Evolutionary conservation across 768 basidiomycete species (phyloP).

Genomic region (Suillus cothurnatus): DNA sequence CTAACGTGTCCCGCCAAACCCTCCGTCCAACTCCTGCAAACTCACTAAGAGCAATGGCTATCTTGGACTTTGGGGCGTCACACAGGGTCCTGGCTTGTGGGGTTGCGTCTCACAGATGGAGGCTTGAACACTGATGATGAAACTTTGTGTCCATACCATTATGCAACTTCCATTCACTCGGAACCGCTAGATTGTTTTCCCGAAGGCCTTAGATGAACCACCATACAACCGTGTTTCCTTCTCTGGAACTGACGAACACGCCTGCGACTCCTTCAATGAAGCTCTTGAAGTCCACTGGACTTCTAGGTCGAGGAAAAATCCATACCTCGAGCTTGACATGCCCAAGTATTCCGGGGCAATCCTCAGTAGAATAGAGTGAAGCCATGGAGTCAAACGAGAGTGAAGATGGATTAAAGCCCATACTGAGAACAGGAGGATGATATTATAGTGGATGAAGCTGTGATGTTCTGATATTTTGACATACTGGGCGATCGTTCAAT

Average conservation of each 20-base stretch:
- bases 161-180: conserved; percentile 77
- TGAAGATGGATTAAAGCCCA: no score
- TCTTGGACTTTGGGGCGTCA: conserved; percentile 11
- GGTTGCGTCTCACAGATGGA: conserved; percentile 20
- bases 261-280: neutral
- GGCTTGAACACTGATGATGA: conserved; percentile 51
- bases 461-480: no score
- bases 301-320: conserved; percentile 22
- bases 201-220: conserved; percentile 61
- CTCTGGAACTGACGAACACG: conserved; percentile 14
- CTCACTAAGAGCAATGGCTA: conserved; percentile 34
- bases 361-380: no score
- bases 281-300: neutral
- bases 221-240: conserved; percentile 35
- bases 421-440: no score
- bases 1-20: conserved; percentile 55
- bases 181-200: conserved; percentile 86
- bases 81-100: conserved; percentile 17
- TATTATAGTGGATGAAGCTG: no score
- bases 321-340: conserved; percentile 76
- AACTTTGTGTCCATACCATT: conserved; percentile 72
- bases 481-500: no score
- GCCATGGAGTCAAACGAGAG: no score
- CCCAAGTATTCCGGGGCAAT: conserved; percentile 77
- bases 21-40: conserved; percentile 14